Evolutionary conservation across 805 yeast genomes (phyloP), one percentile per base, ranked within the genome.

Genomic region (Candida orba): DNA sequence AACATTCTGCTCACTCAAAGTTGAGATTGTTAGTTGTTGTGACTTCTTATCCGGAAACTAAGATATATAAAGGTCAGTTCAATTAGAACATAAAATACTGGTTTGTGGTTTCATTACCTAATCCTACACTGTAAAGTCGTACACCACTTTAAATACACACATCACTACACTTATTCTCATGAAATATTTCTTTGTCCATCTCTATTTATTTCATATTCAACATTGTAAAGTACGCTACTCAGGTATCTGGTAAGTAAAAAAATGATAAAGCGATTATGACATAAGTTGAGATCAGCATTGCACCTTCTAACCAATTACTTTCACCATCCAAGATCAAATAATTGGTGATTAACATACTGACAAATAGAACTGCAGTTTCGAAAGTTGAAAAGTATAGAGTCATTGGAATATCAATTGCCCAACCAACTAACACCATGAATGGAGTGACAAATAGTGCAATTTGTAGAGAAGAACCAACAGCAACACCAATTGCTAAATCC

Each of bases 401-500:
- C 98, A 93, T 91, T 54, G 96, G 96, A 47, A 84, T 85, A 58
- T 83, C 89, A 51, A 86, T 76, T 42, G 67, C 60, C 99, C 98
- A 93, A n/a, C 99, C 99, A 36, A 86, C 70, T 30, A 93, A 71
- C 8, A 93, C 99, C 78, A 93, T 76, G 67, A 90, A 85, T 27
- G 99, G 99, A 14, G 98, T 90, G 37, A 93, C 89, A 67, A 93
- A 91, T 44, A 93, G 67, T 3, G 99, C 95, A 56, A 93, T 90
- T 66, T 93, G 99, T 64, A 93, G 76, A 4, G 96, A 88, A 1
- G 95, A 85, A 18, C 99, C 99, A 47, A 93, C 81, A 3, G 99
- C 98, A 38, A 93, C 98, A 46, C 96, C 95, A 53, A 93, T 76
- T 13, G 99, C 97, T 47, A 93, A 75, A 63, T 93, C 98, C 96